A percentile compares a stretch with the other conserved stretches of the same genome.
Conservation (phyloP, 1,139 yeast genomes). For the Candida smagusa region DNA sequence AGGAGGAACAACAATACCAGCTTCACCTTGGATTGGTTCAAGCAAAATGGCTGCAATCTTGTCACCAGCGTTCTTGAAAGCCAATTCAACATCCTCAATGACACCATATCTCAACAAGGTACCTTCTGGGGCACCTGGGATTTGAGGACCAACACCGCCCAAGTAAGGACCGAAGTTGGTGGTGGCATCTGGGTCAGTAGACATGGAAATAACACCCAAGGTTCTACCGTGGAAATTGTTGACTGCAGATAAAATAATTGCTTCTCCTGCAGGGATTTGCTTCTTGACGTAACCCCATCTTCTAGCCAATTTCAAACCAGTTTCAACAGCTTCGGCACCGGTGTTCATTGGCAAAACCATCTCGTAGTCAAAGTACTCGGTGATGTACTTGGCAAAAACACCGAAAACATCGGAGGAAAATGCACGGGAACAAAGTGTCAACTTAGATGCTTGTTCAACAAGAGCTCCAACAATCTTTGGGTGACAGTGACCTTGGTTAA, state of each 20-base stretch:
- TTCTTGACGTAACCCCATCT: constrained; percentile 94
- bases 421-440: constrained; percentile 89
- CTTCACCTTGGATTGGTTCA: constrained; percentile 98
- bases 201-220: constrained; percentile 91
- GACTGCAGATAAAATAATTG: constrained; percentile 81
- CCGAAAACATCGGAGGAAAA: constrained; percentile 90
- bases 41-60: constrained; percentile 86
- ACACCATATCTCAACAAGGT: constrained; percentile 69
- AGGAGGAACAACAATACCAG: constrained; percentile 96
- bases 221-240: constrained; percentile 97
- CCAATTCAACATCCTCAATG: constrained; percentile 82
- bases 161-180: constrained; percentile 88
- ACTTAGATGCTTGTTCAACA: constrained; percentile 77
- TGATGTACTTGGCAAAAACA: constrained; percentile 78
- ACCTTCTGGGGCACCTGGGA: constrained; percentile 59
- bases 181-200: constrained; percentile 93
- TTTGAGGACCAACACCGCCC: constrained; percentile 75
- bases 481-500: constrained; percentile 97
- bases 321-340: constrained; percentile 98
- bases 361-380: constrained; percentile 88
- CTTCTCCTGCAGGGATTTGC: constrained; percentile 79
- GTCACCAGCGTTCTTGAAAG: constrained; percentile 81
- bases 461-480: constrained; percentile 87
- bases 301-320: constrained; percentile 90
- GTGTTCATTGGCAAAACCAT: constrained; percentile 97